Base-by-base conservation (phyloP, 495 filamentous ascomycete species). In the Cladorrhinum samala region DNA sequence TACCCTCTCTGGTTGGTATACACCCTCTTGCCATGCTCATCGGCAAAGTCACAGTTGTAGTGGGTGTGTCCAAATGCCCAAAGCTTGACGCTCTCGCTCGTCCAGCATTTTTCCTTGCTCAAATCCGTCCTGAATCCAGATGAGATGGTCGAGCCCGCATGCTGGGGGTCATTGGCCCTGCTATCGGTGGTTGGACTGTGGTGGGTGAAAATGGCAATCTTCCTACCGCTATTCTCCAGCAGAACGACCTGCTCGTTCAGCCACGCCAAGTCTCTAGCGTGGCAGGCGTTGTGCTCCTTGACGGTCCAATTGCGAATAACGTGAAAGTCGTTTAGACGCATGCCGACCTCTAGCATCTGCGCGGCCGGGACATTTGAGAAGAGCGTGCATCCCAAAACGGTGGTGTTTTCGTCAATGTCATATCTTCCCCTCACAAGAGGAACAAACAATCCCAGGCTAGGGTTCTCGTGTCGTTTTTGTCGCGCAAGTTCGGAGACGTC, bases 41-140 rank as follows among this genome's bases (percentile, higher is more conserved):
- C 64, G 18, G 41, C 14, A 27, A 47, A 59, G 16, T 55, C 52
- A 21, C 52, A 52, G 27, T 50, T 79, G 49, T 64, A 78, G 64
- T 82, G 79, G 2, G 78, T 83, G 56, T 82, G 77, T 0, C 77
- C 77, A 61, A 77, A 83, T 11, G 72, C 78, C 78, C 76, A 79
- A n/a, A 78, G 24, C 24, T 60, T 61, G 0, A 82, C 78, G 1
- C 53, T 52, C 2, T 46, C 40, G 24, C 65, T 72, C 13, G 47
- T 66, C 74, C 71, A 83, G 44, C 79, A 81, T 18, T 47, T 27
- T 43, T 59, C 43, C 1, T 1, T 11, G n/a, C 43, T 47, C 3
- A 59, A 38, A n/a, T 82, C 77, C 1, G 77, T 79, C 11, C 65
- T 64, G 48, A 81, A 82, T 0, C 68, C 55, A 52, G 57, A 72